phyloP scores from a whole-genome alignment of 106 monocot species.

The Acorus gramineus region DNA sequence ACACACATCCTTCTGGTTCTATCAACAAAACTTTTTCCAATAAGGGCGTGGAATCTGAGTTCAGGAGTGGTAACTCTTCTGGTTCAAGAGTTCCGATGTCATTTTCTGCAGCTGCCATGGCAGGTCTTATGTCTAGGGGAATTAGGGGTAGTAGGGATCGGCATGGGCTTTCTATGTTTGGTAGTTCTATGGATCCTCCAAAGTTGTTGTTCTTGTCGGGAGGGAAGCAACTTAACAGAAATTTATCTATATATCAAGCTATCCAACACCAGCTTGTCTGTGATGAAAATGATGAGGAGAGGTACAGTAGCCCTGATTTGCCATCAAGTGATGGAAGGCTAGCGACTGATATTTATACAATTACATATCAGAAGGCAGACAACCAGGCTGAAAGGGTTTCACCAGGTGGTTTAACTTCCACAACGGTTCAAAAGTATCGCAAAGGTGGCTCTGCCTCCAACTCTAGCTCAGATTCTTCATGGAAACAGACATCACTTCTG shows the following conservation, averaged over 20 bases:
- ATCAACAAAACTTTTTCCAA: slow-evolving; percentile 31
- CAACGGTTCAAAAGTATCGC: slow-evolving; percentile 17
- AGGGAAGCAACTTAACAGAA: slow-evolving; percentile 75
- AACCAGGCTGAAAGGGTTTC: slow-evolving; percentile 36
- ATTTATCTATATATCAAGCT: slow-evolving; percentile 92
- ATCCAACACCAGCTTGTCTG: slow-evolving; percentile 71
- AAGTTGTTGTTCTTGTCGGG: slow-evolving; percentile 75
- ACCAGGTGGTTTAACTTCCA: slow-evolving; percentile 32
- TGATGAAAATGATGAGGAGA: slow-evolving; percentile 75
- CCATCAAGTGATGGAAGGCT: slow-evolving; percentile 66
- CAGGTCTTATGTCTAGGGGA: slow-evolving; percentile 81
- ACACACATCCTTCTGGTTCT: slow-evolving; percentile 45
- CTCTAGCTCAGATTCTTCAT: slow-evolving; percentile 24
- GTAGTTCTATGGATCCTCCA: slow-evolving; percentile 37
- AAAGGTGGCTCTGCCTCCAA: slow-evolving; percentile 45
- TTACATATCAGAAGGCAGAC: slow-evolving; percentile 86
- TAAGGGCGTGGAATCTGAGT: slow-evolving; percentile 42
- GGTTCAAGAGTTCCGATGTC: slow-evolving; percentile 90
- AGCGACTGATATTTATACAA: slow-evolving; percentile 90
- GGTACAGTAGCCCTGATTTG: slow-evolving; percentile 41
- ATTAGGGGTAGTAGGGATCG: slow-evolving; percentile 67
- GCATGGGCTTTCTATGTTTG: slow-evolving; percentile 27
- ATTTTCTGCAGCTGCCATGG: slow-evolving; percentile 97
- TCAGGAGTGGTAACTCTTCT: slow-evolving; percentile 48
- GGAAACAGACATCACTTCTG: slow-evolving; percentile 65